Conservation (phyloP, 495 filamentous ascomycete genomes). For the Copromyces sp. region DNA sequence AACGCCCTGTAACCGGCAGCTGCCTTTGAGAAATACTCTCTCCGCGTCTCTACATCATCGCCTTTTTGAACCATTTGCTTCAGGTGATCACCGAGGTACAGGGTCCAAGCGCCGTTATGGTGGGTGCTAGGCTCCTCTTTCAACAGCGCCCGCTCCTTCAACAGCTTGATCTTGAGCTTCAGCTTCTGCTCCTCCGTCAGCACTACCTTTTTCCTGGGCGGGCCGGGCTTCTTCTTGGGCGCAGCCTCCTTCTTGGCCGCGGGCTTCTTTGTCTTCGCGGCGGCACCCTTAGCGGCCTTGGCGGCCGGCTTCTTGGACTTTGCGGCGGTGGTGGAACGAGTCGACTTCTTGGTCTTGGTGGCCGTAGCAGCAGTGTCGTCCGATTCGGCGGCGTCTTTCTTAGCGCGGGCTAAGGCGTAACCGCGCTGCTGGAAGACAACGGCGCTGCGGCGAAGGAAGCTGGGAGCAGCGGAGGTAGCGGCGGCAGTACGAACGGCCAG, state of each 20-base stretch:
- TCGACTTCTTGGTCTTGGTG: constrained; percentile 19
- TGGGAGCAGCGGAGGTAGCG: neutral
- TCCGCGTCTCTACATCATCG: neutral
- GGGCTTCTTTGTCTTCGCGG: constrained; percentile 5
- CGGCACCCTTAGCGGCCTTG: constrained; percentile 6
- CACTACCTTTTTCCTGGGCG: constrained; percentile 8
- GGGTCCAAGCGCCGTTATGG: constrained; percentile 6
- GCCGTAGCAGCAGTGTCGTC: neutral
- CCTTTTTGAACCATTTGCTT: neutral
- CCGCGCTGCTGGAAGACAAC: constrained; percentile 8
- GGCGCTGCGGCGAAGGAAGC: constrained; percentile 2
- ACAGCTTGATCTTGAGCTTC: constrained; percentile 6
- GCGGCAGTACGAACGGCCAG: constrained; percentile 1
- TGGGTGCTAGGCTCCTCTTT: constrained; percentile 14
- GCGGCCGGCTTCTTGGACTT: constrained; percentile 6
- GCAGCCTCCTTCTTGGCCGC: constrained; percentile 4
- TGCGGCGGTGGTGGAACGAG: constrained; percentile 4
- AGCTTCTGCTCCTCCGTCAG: constrained; percentile 5
- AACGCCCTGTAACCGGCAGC: constrained; percentile 16
- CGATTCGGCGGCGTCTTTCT: neutral
- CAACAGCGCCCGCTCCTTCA: constrained; percentile 20
- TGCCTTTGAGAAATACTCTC: neutral
- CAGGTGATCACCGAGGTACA: constrained; percentile 11
- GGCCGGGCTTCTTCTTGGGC: constrained; percentile 9
- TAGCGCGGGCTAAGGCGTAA: neutral